phyloP scores from a whole-genome alignment of 2,329 filamentous ascomycete species.

The Fusarium algeriense region DNA sequence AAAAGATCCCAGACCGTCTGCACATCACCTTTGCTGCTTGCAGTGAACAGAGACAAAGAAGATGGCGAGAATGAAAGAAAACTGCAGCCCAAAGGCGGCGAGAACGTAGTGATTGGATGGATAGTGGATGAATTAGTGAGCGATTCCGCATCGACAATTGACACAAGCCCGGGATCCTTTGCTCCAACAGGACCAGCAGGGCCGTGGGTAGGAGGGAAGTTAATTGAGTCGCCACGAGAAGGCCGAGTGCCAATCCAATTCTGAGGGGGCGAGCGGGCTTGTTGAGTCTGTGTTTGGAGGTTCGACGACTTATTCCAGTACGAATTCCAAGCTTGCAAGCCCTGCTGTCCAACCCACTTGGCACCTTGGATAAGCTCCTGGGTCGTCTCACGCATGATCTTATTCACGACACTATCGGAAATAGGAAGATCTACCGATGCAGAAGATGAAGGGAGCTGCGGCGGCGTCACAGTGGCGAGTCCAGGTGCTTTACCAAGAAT shows the following conservation, averaged over 20 bases:
- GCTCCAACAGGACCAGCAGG: slow-evolving; percentile 66
- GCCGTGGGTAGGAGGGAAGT: slow-evolving; percentile 83
- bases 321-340: slow-evolving; percentile 81
- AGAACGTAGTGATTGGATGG: slow-evolving; percentile 78
- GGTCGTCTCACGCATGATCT: slow-evolving; percentile 81
- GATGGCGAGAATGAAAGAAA: slow-evolving; percentile 83
- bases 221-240: slow-evolving; percentile 60
- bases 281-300: slow-evolving; percentile 58
- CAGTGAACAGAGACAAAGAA: slow-evolving; percentile 80
- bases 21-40: slow-evolving; percentile 85
- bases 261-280: slow-evolving; percentile 60
- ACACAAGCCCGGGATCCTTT: slow-evolving; percentile 79
- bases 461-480: slow-evolving; percentile 72
- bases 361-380: slow-evolving; percentile 82
- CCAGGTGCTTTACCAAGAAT: slow-evolving; percentile 68
- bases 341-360: slow-evolving; percentile 82
- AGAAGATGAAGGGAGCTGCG: slow-evolving; percentile 74
- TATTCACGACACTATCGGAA: slow-evolving; percentile 78
- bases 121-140: slow-evolving; percentile 65
- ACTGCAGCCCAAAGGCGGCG: slow-evolving; percentile 79
- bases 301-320: slow-evolving; percentile 76
- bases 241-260: slow-evolving; percentile 61
- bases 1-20: slow-evolving; percentile 86
- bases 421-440: slow-evolving; percentile 79
- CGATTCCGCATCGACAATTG: slow-evolving; percentile 77